Evolutionary conservation across 495 filamentous ascomycete species (phyloP).

Genomic region (Glutinoglossum americanum): DNA sequence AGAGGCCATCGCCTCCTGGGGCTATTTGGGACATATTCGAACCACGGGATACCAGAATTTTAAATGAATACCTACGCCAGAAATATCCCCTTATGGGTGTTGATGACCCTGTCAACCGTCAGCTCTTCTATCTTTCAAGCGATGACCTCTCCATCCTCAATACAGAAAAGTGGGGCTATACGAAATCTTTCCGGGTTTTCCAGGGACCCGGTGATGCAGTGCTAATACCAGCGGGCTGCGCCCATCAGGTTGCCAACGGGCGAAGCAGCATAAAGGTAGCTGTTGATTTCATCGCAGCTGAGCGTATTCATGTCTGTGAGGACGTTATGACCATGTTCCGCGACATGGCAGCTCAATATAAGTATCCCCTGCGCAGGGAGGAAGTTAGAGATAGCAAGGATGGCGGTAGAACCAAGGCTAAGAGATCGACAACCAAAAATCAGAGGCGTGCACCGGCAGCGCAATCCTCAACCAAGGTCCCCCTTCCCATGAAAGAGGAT

Average conservation of each 20-base stretch:
- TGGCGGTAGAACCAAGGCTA: neutral
- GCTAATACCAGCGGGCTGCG: constrained; percentile 15
- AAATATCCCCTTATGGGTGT: neutral
- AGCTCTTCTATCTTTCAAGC: constrained; percentile 15
- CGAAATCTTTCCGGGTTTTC: constrained; percentile 12
- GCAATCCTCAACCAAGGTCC: neutral
- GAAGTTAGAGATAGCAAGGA: neutral
- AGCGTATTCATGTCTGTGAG: constrained; percentile 4
- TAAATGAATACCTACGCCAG: constrained; percentile 11
- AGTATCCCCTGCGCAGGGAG: neutral
- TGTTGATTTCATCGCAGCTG: constrained; percentile 15
- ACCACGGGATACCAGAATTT: constrained; percentile 5
- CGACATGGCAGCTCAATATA: constrained; percentile 1
- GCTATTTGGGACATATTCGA: constrained; percentile 20
- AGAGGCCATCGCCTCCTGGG: constrained; percentile 8
- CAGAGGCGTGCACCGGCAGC: neutral
- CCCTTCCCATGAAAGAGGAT: neutral
- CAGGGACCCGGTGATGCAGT: constrained; percentile 16
- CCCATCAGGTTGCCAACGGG: constrained; percentile 15
- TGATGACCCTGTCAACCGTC: constrained; percentile 16
- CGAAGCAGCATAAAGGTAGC: constrained; percentile 15
- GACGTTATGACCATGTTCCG: constrained; percentile 2
- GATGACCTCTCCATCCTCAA: constrained; percentile 9
- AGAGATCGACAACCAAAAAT: neutral
- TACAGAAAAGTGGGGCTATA: constrained; percentile 1